These are phyloP conservation scores for Lasiodiplodia gonubiensis DNA, from an alignment of 2,329 filamentous ascomycete species.

Conservation along the genomic window DNA sequence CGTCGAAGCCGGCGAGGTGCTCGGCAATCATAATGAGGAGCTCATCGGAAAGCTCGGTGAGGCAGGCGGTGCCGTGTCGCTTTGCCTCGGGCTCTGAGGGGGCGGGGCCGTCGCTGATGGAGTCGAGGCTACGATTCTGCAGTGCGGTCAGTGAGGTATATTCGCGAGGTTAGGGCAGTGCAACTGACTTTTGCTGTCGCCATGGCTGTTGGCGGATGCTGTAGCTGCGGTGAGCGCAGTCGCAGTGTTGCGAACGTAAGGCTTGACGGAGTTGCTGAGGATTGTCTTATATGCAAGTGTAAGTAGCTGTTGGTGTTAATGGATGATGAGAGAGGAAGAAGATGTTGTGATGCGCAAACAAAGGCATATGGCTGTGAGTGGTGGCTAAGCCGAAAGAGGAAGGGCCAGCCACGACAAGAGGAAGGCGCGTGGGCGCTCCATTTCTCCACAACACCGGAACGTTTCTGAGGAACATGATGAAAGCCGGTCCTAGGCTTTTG, in stretches of 20 bases:
- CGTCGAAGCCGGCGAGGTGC: not conserved
- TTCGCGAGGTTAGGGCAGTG: not conserved
- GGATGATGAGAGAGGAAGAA: not conserved
- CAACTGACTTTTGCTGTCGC: not conserved
- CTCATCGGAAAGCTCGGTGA: not conserved
- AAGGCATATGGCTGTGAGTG: too few relatives aligned
- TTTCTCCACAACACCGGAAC: too few relatives aligned
- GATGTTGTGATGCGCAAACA: not conserved
- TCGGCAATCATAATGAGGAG: not conserved
- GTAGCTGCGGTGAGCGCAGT: not conserved
- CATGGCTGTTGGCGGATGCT: not conserved
- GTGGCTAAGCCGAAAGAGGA: not conserved
- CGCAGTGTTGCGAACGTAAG: too few relatives aligned
- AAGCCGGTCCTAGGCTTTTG: too few relatives aligned
- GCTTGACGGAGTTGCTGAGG: too few relatives aligned
- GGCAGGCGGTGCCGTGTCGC: not conserved
- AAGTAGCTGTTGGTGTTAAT: not conserved
- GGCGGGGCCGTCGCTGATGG: not conserved
- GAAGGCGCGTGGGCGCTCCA: not conserved
- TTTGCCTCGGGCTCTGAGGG: not conserved
- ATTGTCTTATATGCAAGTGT: too few relatives aligned
- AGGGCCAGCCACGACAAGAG: not conserved
- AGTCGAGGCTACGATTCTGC: not conserved
- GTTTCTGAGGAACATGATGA: too few relatives aligned
- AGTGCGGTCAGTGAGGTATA: not conserved